Base-by-base conservation (phyloP, 306 rosid genomes). In the Abrus precatorius region DNA sequence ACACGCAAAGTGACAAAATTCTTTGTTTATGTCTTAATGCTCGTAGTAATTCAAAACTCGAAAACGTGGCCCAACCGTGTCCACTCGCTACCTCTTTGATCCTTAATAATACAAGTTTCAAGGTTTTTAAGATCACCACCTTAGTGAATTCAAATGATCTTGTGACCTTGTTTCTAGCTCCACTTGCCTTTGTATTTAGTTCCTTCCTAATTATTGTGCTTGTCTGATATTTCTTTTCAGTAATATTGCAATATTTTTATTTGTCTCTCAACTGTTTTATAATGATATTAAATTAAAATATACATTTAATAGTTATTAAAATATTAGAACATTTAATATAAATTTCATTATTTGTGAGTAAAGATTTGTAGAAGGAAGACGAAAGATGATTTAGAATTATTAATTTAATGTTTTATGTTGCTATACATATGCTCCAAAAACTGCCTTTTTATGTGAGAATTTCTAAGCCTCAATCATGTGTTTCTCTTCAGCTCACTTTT, bases 11-110 rank as follows among this genome's bases (percentile, higher is more conserved):
- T 62, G 68, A 80, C 84, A 69, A 80, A 50, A 57, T 52, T 84
- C 57, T 47, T 64, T 70, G 69, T 47, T 74, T 54, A n/a, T 87
- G 77, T 79, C 76, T 73, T 69, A 71, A 65, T 84, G 69, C 40
- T 84, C 40, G 48, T 56, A 43, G 74, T 67, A 65, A 77, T 78
- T 86, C 69, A 63, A 73, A 54, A 83, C 62, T 74, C 64, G 43
- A 28, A 77, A 78, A 69, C 87, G 82, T 68, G 88, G 84, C 85
- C 84, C 81, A 87, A 67, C 74, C 10, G 7, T 79, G 65, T 84
- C 89, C 89, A 84, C 86, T 34, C 80, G 71, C 59, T 55, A 30
- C 45, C 12, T 6, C 32, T 69, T 69, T 80, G 74, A 83, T 68
- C 52, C 85, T 64, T n/a, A 50, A 84, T 62, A 44, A 72, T 75